A percentile compares a stretch with the other conserved stretches of the same genome.
These are phyloP conservation scores for Conringia planisiliqua DNA, from an alignment of 345 rosid species.

Conservation along the genomic window DNA sequence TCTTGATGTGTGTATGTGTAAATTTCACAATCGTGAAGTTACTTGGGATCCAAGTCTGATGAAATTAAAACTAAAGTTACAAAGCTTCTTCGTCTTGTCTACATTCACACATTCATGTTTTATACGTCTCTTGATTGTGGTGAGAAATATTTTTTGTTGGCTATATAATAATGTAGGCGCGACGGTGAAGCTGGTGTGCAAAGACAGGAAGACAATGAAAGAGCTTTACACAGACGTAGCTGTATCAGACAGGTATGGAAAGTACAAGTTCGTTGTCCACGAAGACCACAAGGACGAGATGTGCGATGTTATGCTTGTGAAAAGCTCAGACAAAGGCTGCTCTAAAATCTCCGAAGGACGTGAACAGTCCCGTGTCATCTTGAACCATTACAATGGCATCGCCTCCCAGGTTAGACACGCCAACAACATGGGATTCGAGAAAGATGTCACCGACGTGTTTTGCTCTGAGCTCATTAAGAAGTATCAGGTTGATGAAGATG, in stretches of 20 bases:
- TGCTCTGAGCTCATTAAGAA: conserved; percentile 64
- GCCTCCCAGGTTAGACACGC: conserved; percentile 49
- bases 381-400: conserved; percentile 70
- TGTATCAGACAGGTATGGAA: conserved; percentile 52
- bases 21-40: too few species aligned
- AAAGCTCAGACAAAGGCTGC: conserved; percentile 56
- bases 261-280: conserved; percentile 48
- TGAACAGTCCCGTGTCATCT: conserved; percentile 72
- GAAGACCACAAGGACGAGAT: conserved; percentile 69
- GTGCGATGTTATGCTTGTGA: conserved; percentile 64
- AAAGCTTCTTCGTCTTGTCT: not conserved
- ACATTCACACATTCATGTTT: too few species aligned
- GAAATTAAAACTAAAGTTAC: too few species aligned
- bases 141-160: not conserved
- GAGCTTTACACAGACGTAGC: conserved; percentile 44
- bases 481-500: conserved; percentile 54
- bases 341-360: conserved; percentile 49
- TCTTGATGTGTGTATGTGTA: not conserved
- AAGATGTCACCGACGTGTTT: conserved; percentile 40
- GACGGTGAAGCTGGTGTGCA: conserved; percentile 61
- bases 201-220: conserved; percentile 46
- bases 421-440: conserved; percentile 68
- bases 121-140: not conserved
- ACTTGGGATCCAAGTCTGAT: not conserved
- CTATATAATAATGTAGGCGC: conserved; percentile 44